Evolutionary conservation across 352 stramenopile species (phyloP).

Genomic region (Globisporangium recalcitrans): DNA sequence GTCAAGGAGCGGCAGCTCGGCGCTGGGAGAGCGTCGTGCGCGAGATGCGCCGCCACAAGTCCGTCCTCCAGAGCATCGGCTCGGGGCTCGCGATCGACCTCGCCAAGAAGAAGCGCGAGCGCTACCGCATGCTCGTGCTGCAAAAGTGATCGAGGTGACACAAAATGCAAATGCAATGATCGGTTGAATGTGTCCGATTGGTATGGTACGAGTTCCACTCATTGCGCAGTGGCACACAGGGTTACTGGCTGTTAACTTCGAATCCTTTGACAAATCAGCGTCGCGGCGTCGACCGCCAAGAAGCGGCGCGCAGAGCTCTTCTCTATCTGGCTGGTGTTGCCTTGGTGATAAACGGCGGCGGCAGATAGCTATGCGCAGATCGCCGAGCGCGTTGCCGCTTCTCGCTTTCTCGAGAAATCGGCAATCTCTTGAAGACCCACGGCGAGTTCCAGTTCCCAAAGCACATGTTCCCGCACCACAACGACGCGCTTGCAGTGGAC

Average conservation of each 20-base stretch:
- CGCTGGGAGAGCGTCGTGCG: constrained; percentile 44
- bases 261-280: too few relatives aligned
- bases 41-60: constrained; percentile 42
- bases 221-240: not conserved
- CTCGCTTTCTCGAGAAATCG: constrained; percentile 26
- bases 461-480: constrained; percentile 23
- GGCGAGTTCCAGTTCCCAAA: constrained; percentile 35
- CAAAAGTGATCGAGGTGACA: constrained; percentile 36
- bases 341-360: too few relatives aligned
- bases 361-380: too few relatives aligned
- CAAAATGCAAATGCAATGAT: not conserved
- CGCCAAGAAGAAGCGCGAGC: constrained; percentile 55
- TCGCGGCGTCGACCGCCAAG: too few relatives aligned
- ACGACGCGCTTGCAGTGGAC: constrained; percentile 6
- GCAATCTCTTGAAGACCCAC: constrained; percentile 19
- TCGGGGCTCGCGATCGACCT: constrained; percentile 55
- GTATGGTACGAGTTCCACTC: constrained; percentile 3
- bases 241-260: not conserved
- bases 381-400: too few relatives aligned
- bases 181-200: not conserved
- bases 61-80: constrained; percentile 32
- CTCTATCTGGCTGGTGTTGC: too few relatives aligned
- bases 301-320: too few relatives aligned
- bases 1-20: constrained; percentile 42
- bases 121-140: constrained; percentile 61